A percentile compares a stretch with the other conserved stretches of the same genome.
Evolutionary conservation across 768 basidiomycete genomes (phyloP).

Genomic region (Collybia mongolica): DNA sequence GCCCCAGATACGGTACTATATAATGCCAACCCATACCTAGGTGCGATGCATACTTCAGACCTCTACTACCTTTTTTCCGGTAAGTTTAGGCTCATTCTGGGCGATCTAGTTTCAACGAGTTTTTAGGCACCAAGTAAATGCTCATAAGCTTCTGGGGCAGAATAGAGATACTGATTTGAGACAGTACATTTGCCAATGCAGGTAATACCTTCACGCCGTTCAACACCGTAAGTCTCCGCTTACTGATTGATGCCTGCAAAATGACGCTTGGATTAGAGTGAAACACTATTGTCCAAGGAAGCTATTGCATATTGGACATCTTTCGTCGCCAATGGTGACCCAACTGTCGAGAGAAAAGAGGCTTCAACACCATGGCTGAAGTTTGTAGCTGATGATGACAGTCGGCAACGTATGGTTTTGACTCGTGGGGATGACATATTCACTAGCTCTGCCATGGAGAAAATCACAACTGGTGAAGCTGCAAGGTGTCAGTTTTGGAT

Average conservation of each 20-base stretch:
- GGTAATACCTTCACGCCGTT: conserved; percentile 34
- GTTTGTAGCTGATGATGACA: conserved; percentile 13
- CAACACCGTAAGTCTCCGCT: conserved; percentile 26
- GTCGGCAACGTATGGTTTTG: conserved; percentile 20
- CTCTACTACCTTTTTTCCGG: conserved; percentile 42
- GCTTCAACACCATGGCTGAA: conserved; percentile 24
- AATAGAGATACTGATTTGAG: too few species aligned
- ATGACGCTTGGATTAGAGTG: conserved; percentile 27
- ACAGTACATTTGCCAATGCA: conserved; percentile 28
- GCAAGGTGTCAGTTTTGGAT: conserved; percentile 41
- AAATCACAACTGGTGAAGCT: conserved; percentile 26
- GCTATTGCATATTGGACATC: conserved; percentile 47
- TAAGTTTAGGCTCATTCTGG: conserved; percentile 11
- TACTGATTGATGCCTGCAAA: neutral
- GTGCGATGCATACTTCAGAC: conserved; percentile 43
- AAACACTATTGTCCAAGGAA: conserved; percentile 32
- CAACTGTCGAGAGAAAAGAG: conserved; percentile 18
- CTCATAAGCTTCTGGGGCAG: too few species aligned
- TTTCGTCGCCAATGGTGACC: conserved; percentile 30
- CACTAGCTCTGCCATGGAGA: conserved; percentile 27
- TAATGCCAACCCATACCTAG: conserved; percentile 31
- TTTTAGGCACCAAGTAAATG: too few species aligned
- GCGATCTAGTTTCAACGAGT: too few species aligned
- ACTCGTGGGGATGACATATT: conserved; percentile 20
- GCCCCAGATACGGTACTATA: conserved; percentile 39